Base-by-base conservation (phyloP, 768 basidiomycete species). In the Mycena filopes region DNA sequence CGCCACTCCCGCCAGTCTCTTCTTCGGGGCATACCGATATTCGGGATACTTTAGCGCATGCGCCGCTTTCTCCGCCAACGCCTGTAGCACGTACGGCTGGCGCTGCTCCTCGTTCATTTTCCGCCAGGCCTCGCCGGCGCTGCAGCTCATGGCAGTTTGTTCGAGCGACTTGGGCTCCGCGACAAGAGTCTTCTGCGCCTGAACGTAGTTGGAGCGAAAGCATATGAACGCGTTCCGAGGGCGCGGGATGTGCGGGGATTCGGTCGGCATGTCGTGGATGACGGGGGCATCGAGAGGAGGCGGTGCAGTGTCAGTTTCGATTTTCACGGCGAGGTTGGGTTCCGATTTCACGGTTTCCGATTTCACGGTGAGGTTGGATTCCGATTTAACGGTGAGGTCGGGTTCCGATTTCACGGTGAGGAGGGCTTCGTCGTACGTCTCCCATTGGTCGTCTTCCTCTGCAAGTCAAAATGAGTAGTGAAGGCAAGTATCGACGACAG, bases 51-150 rank as follows among this genome's bases (percentile, higher is more conserved):
- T 74, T 9, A 72, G 71, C 10, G 77, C 74, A 54, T 88, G 87
- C 45, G 78, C 75, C 43, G 71, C 70, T 66, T 82, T 81, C 78
- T 85, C 83, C 59, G 66, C 58, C 47, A 77, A 75, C 0, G 87
- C 85, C 43, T 78, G 71, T 1, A 51, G 31, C 63, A 76, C 72
- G 78, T 80, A 88, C 40, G 72, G 75, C 20, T 72, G 65, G 65
- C 73, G 80, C 53, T 82, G 79, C 23, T 73, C 73, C 1, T 69
- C 58, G 4, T 76, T 53, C 42, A 90, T 77, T 55, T 76, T 73
- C 21, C 79, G 80, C 91, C 91, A 93, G 31, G 83, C 84, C 20
- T 83, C 82, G 3, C 81, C 87, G 0, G 89, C 89, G 31, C 86
- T 79, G 61, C 86, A 84, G 23, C 86, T 88, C 57, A 92, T 80